phyloP scores from a whole-genome alignment of 306 rosid species.

The Vigna hirtella region DNA sequence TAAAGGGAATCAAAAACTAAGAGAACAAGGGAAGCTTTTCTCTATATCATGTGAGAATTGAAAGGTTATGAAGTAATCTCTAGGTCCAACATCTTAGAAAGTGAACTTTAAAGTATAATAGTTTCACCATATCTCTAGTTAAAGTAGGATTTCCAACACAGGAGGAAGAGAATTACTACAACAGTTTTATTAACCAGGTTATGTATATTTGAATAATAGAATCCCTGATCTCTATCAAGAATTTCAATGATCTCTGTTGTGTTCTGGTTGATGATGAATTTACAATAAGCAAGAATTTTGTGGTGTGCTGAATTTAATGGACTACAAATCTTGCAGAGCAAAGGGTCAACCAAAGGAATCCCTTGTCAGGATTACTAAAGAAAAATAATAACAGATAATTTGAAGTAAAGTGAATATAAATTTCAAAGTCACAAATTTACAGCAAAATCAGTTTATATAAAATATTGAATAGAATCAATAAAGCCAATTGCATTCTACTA shows the following conservation, averaged over 20 bases:
- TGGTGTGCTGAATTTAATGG: conserved; percentile 19
- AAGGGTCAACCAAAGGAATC: conserved; percentile 29
- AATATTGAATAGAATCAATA: conserved; percentile 21
- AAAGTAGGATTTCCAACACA: no score
- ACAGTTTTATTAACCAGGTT: background rate
- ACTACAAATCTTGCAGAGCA: conserved; percentile 30
- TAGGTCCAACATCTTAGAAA: no score
- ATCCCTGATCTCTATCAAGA: background rate
- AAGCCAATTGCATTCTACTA: background rate
- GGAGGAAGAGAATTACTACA: background rate
- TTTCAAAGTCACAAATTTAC: background rate
- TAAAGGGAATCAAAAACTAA: conserved; percentile 11
- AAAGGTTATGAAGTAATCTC: background rate
- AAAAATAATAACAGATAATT: background rate
- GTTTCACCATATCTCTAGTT: no score
- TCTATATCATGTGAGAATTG: conserved; percentile 2
- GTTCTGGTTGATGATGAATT: conserved; percentile 33
- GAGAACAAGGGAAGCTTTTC: background rate
- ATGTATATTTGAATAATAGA: background rate
- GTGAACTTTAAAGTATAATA: no score
- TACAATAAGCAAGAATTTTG: background rate
- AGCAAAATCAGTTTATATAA: conserved; percentile 17
- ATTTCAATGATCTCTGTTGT: conserved; percentile 7
- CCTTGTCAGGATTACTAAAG: background rate
- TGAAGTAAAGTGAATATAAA: conserved; percentile 6